Conservation (phyloP, 129 eudicot genomes). For the Tagetes erecta region DNA sequence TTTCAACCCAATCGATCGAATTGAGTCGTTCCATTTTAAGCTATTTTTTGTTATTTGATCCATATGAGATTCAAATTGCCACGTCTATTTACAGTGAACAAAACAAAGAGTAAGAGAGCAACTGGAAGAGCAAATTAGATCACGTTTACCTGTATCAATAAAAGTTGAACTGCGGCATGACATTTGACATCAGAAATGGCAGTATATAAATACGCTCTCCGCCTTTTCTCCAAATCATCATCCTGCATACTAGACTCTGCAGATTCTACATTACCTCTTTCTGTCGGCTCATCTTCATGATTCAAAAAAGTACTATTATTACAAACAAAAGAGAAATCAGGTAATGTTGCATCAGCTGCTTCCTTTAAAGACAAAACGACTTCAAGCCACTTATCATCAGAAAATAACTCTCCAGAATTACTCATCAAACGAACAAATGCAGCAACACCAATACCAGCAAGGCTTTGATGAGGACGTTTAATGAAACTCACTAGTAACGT, state of each 20-base stretch:
- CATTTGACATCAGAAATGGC: constrained; percentile 82
- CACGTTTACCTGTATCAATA: constrained; percentile 82
- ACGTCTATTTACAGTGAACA: not conserved
- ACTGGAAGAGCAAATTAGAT: constrained; percentile 11
- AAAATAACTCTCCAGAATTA: constrained; percentile 82
- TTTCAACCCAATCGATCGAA: not conserved
- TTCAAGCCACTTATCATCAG: constrained; percentile 93
- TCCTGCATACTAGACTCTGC: constrained; percentile 38
- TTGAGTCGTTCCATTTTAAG: not conserved
- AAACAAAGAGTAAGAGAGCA: not conserved
- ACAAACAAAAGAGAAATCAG: constrained; percentile 63
- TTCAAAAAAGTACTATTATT: constrained; percentile 38
- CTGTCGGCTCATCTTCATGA: constrained; percentile 46
- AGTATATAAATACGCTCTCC: constrained; percentile 49
- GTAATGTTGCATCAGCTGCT: constrained; percentile 75
- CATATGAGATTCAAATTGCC: constrained; percentile 5
- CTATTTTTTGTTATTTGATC: not conserved
- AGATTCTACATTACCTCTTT: constrained; percentile 47
- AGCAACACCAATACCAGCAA: constrained; percentile 97
- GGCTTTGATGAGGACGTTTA: constrained; percentile 96
- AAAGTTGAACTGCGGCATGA: constrained; percentile 87
- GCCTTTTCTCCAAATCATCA: constrained; percentile 48
- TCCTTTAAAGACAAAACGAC: constrained; percentile 76
- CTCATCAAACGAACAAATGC: constrained; percentile 94
- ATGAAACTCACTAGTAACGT: constrained; percentile 73